Percentiles rank a stretch among this genome's conserved stretches.
These are phyloP conservation scores for Coleophoma crateriformis DNA, from an alignment of 2,329 filamentous ascomycete species.

Conservation along the genomic window DNA sequence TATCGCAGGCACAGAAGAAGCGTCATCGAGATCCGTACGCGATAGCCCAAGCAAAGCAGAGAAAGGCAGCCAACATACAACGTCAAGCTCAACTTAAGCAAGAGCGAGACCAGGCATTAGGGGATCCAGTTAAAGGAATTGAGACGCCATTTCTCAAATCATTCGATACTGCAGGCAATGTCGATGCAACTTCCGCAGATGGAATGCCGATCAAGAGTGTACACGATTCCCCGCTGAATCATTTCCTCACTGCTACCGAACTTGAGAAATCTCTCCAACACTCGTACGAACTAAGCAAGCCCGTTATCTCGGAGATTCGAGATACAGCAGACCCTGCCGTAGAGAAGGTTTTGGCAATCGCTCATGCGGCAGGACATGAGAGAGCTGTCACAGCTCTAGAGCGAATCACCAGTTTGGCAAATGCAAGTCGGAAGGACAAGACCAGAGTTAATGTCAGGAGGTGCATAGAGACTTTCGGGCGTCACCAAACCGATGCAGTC, in stretches of 20 bases:
- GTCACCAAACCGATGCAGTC: conserved; percentile 75
- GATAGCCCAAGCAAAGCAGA: conserved; percentile 73
- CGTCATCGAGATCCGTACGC: conserved; percentile 76
- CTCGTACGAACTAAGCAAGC: conserved; percentile 63
- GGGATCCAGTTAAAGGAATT: conserved; percentile 74
- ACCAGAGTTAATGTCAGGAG: conserved; percentile 78
- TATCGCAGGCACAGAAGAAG: conserved; percentile 54
- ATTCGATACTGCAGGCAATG: conserved; percentile 48
- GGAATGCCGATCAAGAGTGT: conserved; percentile 35
- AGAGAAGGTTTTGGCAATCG: conserved; percentile 25
- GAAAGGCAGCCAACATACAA: conserved; percentile 76
- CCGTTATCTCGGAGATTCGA: conserved; percentile 32
- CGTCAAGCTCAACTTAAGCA: conserved; percentile 65
- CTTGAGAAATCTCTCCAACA: conserved; percentile 60
- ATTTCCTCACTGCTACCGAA: conserved; percentile 65
- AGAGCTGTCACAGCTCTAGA: conserved; percentile 71
- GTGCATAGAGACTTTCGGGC: conserved; percentile 82
- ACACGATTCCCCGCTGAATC: conserved; percentile 61
- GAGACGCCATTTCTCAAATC: conserved; percentile 80
- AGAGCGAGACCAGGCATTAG: conserved; percentile 58
- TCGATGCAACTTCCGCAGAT: conserved; percentile 28
- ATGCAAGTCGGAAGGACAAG: conserved; percentile 72
- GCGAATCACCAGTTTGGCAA: conserved; percentile 73
- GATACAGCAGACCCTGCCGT: conserved; percentile 35
- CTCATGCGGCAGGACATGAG: conserved; percentile 51